A percentile compares a stretch with the other conserved stretches of the same genome.
Evolutionary conservation across 345 rosid genomes (phyloP).

Genomic region (Citrus trifoliata): DNA sequence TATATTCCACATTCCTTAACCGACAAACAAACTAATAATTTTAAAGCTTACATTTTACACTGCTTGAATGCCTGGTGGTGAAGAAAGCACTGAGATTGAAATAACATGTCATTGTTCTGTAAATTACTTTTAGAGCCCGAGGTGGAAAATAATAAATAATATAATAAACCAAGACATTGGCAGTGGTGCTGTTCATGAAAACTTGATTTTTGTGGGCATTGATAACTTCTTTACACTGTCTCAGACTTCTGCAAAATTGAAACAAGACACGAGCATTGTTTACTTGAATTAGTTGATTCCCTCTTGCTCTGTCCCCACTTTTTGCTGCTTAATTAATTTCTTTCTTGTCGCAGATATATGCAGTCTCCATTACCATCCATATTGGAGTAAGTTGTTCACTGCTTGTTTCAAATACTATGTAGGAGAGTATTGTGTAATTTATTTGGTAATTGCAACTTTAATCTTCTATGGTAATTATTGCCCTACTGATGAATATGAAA

Average conservation of each 20-base stretch:
- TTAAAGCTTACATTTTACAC: not conserved
- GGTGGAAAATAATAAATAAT: too few relatives aligned
- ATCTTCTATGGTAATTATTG: not conserved
- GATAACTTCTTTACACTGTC: not conserved
- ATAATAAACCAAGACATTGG: too few relatives aligned
- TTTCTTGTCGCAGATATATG: constrained; percentile 58
- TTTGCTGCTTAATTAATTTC: not conserved
- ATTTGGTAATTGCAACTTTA: too few relatives aligned
- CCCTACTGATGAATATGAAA: not conserved
- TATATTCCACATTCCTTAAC: too few relatives aligned
- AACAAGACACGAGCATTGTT: not conserved
- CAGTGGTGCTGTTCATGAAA: not conserved
- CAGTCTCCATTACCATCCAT: constrained; percentile 84
- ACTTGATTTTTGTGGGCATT: not conserved
- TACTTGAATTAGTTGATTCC: not conserved
- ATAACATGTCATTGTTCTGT: not conserved
- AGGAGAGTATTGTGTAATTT: too few relatives aligned
- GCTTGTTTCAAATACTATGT: too few relatives aligned
- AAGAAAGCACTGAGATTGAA: not conserved
- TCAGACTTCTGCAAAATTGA: not conserved
- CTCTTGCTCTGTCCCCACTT: constrained; percentile 1
- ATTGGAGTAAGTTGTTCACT: constrained; percentile 47
- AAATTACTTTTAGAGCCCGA: not conserved
- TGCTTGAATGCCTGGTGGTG: not conserved
- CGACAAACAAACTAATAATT: too few relatives aligned